A percentile compares a stretch with the other conserved stretches of the same genome.
Conservation (phyloP, 768 basidiomycete genomes). For the Amanita jacksonii region DNA sequence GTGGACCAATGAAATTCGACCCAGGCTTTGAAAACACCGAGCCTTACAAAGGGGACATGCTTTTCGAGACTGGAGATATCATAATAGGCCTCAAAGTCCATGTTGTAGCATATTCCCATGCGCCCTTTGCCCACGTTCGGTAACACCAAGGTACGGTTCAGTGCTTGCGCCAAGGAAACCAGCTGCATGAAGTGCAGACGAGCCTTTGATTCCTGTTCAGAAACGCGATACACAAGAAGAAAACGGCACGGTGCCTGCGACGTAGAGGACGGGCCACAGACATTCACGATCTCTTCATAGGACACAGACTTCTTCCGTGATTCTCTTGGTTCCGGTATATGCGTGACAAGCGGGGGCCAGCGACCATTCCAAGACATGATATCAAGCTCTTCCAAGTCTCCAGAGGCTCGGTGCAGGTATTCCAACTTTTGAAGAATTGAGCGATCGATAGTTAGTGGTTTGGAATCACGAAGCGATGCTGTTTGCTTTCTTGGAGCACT, state of each 20-base stretch:
- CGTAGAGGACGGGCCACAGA: not conserved
- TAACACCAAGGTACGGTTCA: slow-evolving; percentile 50
- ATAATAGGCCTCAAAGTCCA: slow-evolving; percentile 44
- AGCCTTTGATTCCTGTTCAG: slow-evolving; percentile 53
- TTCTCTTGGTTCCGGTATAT: slow-evolving; percentile 19
- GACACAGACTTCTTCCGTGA: not conserved
- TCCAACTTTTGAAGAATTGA: slow-evolving; percentile 19
- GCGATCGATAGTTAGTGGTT: slow-evolving; percentile 17
- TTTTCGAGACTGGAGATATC: slow-evolving; percentile 19
- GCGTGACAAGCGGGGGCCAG: slow-evolving; percentile 27
- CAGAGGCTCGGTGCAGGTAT: slow-evolving; percentile 13
- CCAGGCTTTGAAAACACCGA: slow-evolving; percentile 10
- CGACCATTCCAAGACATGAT: slow-evolving; percentile 1
- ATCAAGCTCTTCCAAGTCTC: slow-evolving; percentile 7
- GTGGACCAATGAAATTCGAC: slow-evolving; percentile 11
- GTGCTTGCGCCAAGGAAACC: slow-evolving; percentile 32
- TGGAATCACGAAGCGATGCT: not conserved
- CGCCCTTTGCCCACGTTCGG: slow-evolving; percentile 51
- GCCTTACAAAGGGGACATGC: not conserved
- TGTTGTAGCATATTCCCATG: slow-evolving; percentile 40
- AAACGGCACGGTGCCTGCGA: slow-evolving; percentile 27
- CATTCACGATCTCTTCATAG: not conserved
- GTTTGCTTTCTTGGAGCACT: not conserved
- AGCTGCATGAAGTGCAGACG: slow-evolving; percentile 47
- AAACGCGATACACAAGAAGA: slow-evolving; percentile 38